Evolutionary conservation across 2,329 filamentous ascomycete species (phyloP), one percentile per base, ranked within the genome.

Genomic region (Fusarium graminum): DNA sequence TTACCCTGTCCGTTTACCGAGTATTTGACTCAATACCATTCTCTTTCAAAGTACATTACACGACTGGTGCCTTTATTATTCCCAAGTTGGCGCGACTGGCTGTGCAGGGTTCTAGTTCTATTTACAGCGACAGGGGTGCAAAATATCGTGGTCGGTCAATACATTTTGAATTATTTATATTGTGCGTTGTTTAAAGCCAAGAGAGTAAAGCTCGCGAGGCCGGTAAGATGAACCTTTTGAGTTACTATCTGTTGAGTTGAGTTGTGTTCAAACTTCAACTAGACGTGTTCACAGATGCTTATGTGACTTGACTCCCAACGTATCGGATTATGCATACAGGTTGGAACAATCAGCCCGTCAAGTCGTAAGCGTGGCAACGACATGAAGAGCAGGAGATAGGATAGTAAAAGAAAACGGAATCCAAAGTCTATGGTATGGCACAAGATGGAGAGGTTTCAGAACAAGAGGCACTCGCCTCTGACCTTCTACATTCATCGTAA

Each of bases 61-160:
- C 38, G 50, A 44, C 29, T 50, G 34, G 29, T 26, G 36, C 22
- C 26, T 32, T 44, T 53, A 46, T 54, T 46, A 39, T 39, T 64
- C 40, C 40, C 47, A 38, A 46, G 39, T 42, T 52, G 54, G 46
- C 45, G 45, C 38, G 49, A 52, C 40, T 59, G 51, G 43, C 30
- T 49, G 14, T 45, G 36, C 61, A 64, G 54, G 59, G 59, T 49
- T 39, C 45, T 46, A 56, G 61, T 42, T 63, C 47, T 57, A 36
- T 49, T 49, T 58, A 39, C 39, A 46, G 34, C 34, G 52, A 43
- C 61, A 50, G 30, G 47, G 54, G 47, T 39, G 39, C 36, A 30
- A 42, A 53, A 53, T 26, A 44, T 12, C 32, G 26, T 28, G 52
- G 58, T 34, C 30, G 46, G 34, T 43, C 45, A 62, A 42, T 40